Percentiles rank a stretch among this genome's conserved stretches.
Evolutionary conservation across 2,329 filamentous ascomycete species (phyloP).

Genomic region (Magnaporthales sp.): DNA sequence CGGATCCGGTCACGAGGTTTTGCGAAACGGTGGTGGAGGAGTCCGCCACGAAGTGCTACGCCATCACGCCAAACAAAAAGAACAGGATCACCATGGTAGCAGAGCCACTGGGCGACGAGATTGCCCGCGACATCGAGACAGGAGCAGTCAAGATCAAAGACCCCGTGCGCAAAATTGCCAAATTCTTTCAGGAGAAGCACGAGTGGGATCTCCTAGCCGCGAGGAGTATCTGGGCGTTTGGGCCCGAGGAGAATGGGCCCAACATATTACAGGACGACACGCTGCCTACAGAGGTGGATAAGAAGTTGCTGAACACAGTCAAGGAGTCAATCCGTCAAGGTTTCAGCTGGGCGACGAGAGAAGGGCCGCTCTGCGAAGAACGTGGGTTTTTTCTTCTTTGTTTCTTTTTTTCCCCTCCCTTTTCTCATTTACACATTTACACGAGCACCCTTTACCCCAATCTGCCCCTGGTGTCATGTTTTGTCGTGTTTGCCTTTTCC

Average conservation of each 20-base stretch:
- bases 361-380: conserved; percentile 96
- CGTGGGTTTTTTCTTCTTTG: conserved; percentile 45
- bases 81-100: conserved; percentile 99
- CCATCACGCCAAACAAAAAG: conserved; percentile 96
- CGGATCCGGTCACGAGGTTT: conserved; percentile 93
- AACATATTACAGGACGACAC: conserved; percentile 98
- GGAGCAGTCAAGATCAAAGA: conserved; percentile 88
- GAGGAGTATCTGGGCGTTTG: conserved; percentile 97
- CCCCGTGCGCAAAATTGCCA: conserved; percentile 84
- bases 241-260: conserved; percentile 86
- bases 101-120: conserved; percentile 89
- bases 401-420: conserved; percentile 8
- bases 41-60: conserved; percentile 95
- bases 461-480: conserved; percentile 9
- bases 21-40: conserved; percentile 97
- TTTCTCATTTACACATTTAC: neutral
- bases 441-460: conserved; percentile 3
- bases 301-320: conserved; percentile 78
- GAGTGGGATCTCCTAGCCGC: conserved; percentile 94
- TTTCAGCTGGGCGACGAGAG: conserved; percentile 91
- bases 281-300: conserved; percentile 86
- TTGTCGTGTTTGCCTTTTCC: conserved; percentile 5
- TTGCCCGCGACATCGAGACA: conserved; percentile 88
- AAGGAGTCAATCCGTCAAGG: conserved; percentile 91
- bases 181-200: conserved; percentile 95